These are phyloP conservation scores for Pseudohalonectria lignicola DNA, from an alignment of 2,329 filamentous ascomycete species.

Conservation along the genomic window DNA sequence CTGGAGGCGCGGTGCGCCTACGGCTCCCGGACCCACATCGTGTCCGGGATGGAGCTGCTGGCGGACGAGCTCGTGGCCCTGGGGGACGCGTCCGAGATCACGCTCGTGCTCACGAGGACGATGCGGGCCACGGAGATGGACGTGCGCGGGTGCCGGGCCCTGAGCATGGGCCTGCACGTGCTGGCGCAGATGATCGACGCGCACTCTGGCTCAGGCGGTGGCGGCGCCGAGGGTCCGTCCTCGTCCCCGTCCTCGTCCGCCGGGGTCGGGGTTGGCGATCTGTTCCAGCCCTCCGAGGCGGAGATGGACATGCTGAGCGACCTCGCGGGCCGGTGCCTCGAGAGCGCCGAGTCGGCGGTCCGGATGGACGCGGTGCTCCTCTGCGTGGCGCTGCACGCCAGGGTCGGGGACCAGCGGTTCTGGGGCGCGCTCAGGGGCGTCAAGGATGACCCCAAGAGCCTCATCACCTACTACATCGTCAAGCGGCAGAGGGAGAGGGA, in stretches of 20 bases:
- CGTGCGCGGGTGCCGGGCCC: slow-evolving; percentile 35
- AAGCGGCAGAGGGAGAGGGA: slow-evolving; percentile 48
- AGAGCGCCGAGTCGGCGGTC: slow-evolving; percentile 49
- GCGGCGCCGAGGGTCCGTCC: too few relatives aligned
- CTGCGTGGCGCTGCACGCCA: slow-evolving; percentile 60
- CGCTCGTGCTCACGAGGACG: slow-evolving; percentile 38
- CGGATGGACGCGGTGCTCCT: slow-evolving; percentile 69
- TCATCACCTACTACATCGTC: slow-evolving; percentile 74
- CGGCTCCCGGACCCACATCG: slow-evolving; percentile 60
- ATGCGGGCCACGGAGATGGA: slow-evolving; percentile 34
- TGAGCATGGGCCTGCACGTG: slow-evolving; percentile 54
- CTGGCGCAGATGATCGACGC: slow-evolving; percentile 47
- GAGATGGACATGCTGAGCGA: slow-evolving; percentile 40
- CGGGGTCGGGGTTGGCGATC: too few relatives aligned
- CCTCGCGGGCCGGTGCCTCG: slow-evolving; percentile 45
- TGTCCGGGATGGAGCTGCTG: slow-evolving; percentile 62
- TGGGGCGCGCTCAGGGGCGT: slow-evolving; percentile 57
- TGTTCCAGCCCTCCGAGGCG: slow-evolving; percentile 36
- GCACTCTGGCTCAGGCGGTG: too few relatives aligned
- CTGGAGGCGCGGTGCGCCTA: slow-evolving; percentile 54
- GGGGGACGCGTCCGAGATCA: slow-evolving; percentile 51
- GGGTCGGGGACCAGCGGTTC: slow-evolving; percentile 49
- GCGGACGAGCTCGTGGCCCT: slow-evolving; percentile 60
- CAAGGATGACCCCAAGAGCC: slow-evolving; percentile 61
- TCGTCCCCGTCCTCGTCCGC: too few relatives aligned